phyloP scores from a whole-genome alignment of 805 yeast species.

The Hyphopichia homilentoma region DNA sequence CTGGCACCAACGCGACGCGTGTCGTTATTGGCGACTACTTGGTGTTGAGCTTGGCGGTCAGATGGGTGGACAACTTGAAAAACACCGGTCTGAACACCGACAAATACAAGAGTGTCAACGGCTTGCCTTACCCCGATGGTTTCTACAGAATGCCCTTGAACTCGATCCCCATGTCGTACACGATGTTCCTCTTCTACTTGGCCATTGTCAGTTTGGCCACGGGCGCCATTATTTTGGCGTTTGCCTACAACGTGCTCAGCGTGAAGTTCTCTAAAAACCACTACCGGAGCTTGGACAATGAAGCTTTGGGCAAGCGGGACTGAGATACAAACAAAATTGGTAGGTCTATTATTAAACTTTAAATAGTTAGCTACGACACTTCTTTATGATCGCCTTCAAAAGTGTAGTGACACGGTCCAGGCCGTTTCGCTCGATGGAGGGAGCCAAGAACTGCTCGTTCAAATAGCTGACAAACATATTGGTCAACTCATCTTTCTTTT shows the following conservation, averaged over 20 bases:
- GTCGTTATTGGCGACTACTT: conserved; percentile 64
- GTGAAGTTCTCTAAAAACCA: conserved; percentile 12
- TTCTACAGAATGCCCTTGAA: conserved; percentile 35
- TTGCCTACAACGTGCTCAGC: conserved; percentile 21
- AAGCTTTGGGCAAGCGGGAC: too few species aligned
- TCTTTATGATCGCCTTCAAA: conserved; percentile 38
- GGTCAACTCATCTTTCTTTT: conserved; percentile 29
- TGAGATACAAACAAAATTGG: conserved; percentile 15
- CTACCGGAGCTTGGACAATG: conserved; percentile 20
- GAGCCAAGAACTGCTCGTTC: conserved; percentile 21
- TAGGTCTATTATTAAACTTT: too few species aligned
- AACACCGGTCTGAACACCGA: conserved; percentile 13
- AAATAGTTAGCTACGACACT: conserved; percentile 20
- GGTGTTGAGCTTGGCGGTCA: conserved; percentile 52
- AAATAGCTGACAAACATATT: conserved; percentile 21
- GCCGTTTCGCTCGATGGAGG: conserved; percentile 11
- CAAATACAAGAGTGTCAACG: conserved; percentile 7
- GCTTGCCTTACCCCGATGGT: conserved; percentile 36
- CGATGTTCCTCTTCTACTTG: conserved; percentile 16
- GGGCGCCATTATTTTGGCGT: conserved; percentile 18
- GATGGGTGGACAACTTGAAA: conserved; percentile 46
- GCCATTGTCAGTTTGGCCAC: conserved; percentile 18
- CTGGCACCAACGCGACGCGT: conserved; percentile 59
- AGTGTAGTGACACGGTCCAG: conserved; percentile 26
- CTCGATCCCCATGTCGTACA: conserved; percentile 24